A percentile compares a stretch with the other conserved stretches of the same genome.
Conservation (phyloP, 2,329 filamentous ascomycete species). For the Xylariaceae sp. region DNA sequence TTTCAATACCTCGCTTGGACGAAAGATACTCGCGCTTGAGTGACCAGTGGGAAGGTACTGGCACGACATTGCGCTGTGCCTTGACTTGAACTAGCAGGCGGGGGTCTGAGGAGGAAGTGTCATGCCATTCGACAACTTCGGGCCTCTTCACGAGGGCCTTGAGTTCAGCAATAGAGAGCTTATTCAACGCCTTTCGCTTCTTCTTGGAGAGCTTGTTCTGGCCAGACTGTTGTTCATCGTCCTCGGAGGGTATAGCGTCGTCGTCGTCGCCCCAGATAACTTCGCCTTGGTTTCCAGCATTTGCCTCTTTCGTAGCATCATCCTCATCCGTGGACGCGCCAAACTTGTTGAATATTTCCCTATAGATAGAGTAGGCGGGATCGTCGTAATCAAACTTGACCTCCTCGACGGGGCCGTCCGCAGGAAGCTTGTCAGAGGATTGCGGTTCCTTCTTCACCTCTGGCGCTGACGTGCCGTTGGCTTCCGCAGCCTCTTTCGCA, state of each 20-base stretch:
- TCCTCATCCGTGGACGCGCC: slow-evolving; percentile 57
- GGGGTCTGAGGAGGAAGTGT: slow-evolving; percentile 85
- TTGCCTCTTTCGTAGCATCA: slow-evolving; percentile 55
- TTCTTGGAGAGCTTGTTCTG: slow-evolving; percentile 82
- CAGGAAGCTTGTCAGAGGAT: slow-evolving; percentile 26
- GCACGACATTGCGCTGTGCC: slow-evolving; percentile 88
- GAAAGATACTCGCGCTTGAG: slow-evolving; percentile 95
- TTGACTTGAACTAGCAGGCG: slow-evolving; percentile 89
- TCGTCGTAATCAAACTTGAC: slow-evolving; percentile 57
- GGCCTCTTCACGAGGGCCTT: slow-evolving; percentile 88
- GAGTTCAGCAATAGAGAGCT: slow-evolving; percentile 88
- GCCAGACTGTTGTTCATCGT: slow-evolving; percentile 55
- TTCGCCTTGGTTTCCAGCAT: slow-evolving; percentile 70
- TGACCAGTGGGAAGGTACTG: slow-evolving; percentile 89
- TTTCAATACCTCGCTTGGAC: slow-evolving; percentile 94
- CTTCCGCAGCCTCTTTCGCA: slow-evolving; percentile 19
- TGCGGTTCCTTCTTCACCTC: slow-evolving; percentile 35
- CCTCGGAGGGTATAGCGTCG: slow-evolving; percentile 80
- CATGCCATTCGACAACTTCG: slow-evolving; percentile 96
- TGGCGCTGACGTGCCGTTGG: slow-evolving; percentile 24
- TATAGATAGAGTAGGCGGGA: slow-evolving; percentile 76
- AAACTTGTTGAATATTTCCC: slow-evolving; percentile 75
- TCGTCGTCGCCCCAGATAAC: slow-evolving; percentile 78
- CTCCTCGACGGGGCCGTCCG: slow-evolving; percentile 40
- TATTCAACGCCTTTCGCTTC: slow-evolving; percentile 84